phyloP scores from a whole-genome alignment of 2,329 filamentous ascomycete genomes.

The Mycosphaerelloides madeirae region DNA sequence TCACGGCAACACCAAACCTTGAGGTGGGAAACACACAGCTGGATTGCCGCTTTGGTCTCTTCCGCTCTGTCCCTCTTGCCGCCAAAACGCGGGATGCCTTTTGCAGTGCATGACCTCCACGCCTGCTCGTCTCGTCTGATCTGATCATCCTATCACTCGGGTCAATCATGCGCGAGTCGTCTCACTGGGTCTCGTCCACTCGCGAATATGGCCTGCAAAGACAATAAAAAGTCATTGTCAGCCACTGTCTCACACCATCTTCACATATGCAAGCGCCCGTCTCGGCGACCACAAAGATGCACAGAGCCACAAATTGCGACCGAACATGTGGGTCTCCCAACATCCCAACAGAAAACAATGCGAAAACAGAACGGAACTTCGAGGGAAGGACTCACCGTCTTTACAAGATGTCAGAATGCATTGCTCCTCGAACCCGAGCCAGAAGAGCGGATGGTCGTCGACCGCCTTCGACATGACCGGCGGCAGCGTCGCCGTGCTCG shows the following conservation, averaged over 20 bases:
- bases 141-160: neutral
- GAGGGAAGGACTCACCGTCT: conserved; percentile 60
- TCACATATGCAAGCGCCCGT: neutral
- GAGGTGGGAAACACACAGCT: too few species aligned
- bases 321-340: neutral
- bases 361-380: conserved; percentile 3
- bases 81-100: too few species aligned
- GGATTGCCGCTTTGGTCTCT: too few species aligned
- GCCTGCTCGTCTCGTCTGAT: neutral
- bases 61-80: too few species aligned
- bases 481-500: conserved; percentile 77
- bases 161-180: conserved; percentile 1
- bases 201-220: conserved; percentile 63
- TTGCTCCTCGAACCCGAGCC: conserved; percentile 90
- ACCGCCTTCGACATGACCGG: conserved; percentile 84
- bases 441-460: conserved; percentile 80
- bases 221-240: conserved; percentile 11
- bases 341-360: conserved; percentile 13
- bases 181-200: conserved; percentile 62
- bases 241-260: conserved; percentile 7
- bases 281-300: too few species aligned
- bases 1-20: too few species aligned
- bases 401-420: conserved; percentile 90
- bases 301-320: too few species aligned
- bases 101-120: neutral